Base-by-base conservation (phyloP, 1,284 basidiomycete genomes). In the Fomes fomentarius region DNA sequence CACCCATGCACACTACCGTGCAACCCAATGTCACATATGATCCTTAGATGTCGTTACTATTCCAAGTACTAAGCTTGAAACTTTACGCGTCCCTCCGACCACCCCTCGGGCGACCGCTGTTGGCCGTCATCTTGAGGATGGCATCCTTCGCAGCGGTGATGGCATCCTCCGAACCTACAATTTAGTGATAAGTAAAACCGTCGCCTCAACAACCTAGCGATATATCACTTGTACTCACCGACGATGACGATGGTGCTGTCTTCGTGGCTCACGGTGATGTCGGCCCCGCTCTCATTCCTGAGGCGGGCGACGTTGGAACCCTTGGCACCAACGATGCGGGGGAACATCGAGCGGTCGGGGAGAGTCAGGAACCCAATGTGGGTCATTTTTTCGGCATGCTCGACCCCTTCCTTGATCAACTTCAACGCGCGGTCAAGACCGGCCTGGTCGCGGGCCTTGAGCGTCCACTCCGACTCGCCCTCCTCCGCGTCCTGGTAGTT, bases 231-330 rank as follows among this genome's bases (percentile, higher is more conserved):
- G 33, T 28, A 77, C 87, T 66, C 62, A 94, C 93, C 90, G 46
- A 89, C 83, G 66, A 95, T 89, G 57, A 90, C 84, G 66, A 95
- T 93, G 22, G 87, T 87, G 67, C 80, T 91, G 67, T 90, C 90
- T 61, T 94, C 92, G 62, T 90, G 84, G 70, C 91, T 84, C 58
- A 96, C 91, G 40, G 85, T 91, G 61, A 96, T 94, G 69, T 95
- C 93, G 50, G 93, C 89, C 37, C 92, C 91, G 49, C 91, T 95
- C 73, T 94, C 92, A 52, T 81, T 81, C 56, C 94, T 86, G 44
- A 96, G 80, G 51, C 93, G 86, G 47, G 86, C 79, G 54, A 96
- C 91, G 63, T 93, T 96, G n/a, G 92, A 74, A 46, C 90, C 92
- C 73, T 94, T 94, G 21, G 87, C 74, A 40, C 94, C 94, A 57